Evolutionary conservation across 78 protist species (phyloP), one percentile per base, ranked within the genome.

Genomic region (Dictyostelium firmibasis): DNA sequence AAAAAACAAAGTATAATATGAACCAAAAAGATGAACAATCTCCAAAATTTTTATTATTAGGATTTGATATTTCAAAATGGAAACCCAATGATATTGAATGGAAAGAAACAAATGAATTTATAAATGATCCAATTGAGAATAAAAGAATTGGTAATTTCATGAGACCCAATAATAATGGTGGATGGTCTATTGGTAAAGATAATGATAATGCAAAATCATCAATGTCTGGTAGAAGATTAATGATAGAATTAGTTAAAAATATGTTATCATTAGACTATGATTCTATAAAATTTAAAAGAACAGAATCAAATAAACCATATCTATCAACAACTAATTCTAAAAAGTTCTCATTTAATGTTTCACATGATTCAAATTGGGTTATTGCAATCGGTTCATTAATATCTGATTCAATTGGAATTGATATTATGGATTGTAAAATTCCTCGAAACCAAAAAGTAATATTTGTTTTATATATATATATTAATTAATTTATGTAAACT

Each of bases 131-230:
- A 64, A 44, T 29, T 13, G 92, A 86, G n/a, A 70, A 29, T 25
- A n/a, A 86, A 4, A 43, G 92, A 36, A 86, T 86, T 13, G 7
- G 10, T 8, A 27, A 38, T 16, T 86, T 86, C 36, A 86, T 76
- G 23, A 86, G 92, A 86, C 92, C 92, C 8, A 36, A 50, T 25
- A 70, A 70, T 31, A 10, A 70, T 27, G 77, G 33, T 14, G 25
- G 41, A n/a, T 86, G 47, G 60, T 16, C 35, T 9, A 50, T 69
- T 10, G 92, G 92, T 3, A 75, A 38, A 75, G 43, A 50, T 57
- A 86, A 86, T 57, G 84, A 75, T 31, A 53, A 64, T 86, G 92
- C 92, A 43, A 86, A 86, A 67, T 36, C 92, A 31, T 86, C 92
- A 13, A 36, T 86, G 0, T 11, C 38, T 5, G 92, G 92, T 25